Evolutionary conservation across 805 yeast species (phyloP).

Genomic region (Wickerhamomyces rabaulensis): DNA sequence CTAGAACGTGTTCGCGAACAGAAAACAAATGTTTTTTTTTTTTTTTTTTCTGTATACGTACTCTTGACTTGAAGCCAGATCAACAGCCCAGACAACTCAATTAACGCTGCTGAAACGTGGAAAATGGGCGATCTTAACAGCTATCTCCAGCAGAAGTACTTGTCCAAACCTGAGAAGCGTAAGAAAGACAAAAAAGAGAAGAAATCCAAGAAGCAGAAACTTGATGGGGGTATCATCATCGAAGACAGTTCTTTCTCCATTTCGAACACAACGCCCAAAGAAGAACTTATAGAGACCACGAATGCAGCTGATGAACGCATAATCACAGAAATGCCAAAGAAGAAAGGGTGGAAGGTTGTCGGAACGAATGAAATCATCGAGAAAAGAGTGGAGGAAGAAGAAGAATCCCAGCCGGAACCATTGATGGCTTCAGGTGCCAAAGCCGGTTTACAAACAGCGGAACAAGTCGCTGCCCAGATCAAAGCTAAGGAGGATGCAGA

Average conservation of each 20-base stretch:
- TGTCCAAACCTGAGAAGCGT: not conserved
- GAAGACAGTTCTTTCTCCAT: not conserved
- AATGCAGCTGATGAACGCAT: not conserved
- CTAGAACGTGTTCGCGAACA: too few relatives aligned
- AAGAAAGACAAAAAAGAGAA: not conserved
- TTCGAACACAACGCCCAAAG: not conserved
- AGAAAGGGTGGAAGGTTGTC: conserved; percentile 19
- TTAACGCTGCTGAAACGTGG: too few relatives aligned
- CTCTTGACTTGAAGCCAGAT: too few relatives aligned
- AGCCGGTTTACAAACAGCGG: conserved; percentile 45
- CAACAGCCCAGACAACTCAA: too few relatives aligned
- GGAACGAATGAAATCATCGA: conserved; percentile 16
- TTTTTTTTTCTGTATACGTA: too few relatives aligned
- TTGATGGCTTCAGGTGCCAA: conserved; percentile 28
- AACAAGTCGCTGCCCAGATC: conserved; percentile 33
- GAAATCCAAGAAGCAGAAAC: not conserved
- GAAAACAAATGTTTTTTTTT: too few relatives aligned
- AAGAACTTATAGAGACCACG: not conserved
- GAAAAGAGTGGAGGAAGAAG: not conserved
- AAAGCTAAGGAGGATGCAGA: conserved; percentile 26
- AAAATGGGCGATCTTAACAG: not conserved
- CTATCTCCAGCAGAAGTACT: not conserved
- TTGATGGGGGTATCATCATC: not conserved
- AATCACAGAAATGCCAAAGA: not conserved
- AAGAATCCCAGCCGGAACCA: conserved; percentile 2